These are phyloP conservation scores for Sporothrix brunneoviolacea DNA, from an alignment of 2,329 filamentous ascomycete genomes.

Conservation along the genomic window DNA sequence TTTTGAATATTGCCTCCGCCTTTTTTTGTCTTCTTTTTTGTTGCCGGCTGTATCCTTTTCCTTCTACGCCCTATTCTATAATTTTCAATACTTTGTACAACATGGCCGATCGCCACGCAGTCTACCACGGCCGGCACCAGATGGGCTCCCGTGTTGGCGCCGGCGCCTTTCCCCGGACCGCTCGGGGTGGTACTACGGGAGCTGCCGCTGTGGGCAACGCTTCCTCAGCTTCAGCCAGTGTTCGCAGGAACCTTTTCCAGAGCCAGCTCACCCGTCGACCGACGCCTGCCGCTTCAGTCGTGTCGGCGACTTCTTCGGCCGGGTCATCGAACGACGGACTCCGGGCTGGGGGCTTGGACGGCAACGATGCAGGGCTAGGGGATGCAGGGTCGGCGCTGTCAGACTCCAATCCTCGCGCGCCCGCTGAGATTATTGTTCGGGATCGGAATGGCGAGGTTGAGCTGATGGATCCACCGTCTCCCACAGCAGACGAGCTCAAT, in stretches of 20 bases:
- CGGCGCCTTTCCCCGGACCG: conserved; percentile 6
- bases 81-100: not conserved
- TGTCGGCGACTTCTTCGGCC: conserved; percentile 41
- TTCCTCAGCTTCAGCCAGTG: conserved; percentile 21
- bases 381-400: not conserved
- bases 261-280: conserved; percentile 51
- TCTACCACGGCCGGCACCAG: conserved; percentile 8
- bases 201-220: not conserved
- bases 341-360: not conserved
- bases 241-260: conserved; percentile 54
- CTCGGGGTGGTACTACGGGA: not conserved
- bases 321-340: conserved; percentile 34
- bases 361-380: conserved; percentile 32
- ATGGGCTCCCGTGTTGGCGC: conserved; percentile 7
- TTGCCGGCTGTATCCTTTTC: too few relatives aligned
- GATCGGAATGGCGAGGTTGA: conserved; percentile 58
- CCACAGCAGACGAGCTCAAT: conserved; percentile 47
- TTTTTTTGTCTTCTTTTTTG: too few relatives aligned
- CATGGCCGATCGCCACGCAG: conserved; percentile 17
- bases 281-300: conserved; percentile 34
- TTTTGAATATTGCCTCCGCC: too few relatives aligned
- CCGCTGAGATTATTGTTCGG: conserved; percentile 52
- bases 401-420: not conserved
- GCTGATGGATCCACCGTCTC: conserved; percentile 49
- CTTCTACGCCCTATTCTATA: too few relatives aligned